Percentiles rank a stretch among this genome's conserved stretches.
phyloP scores from a whole-genome alignment of 495 filamentous ascomycete species.

The Penicillium longicatenatum region DNA sequence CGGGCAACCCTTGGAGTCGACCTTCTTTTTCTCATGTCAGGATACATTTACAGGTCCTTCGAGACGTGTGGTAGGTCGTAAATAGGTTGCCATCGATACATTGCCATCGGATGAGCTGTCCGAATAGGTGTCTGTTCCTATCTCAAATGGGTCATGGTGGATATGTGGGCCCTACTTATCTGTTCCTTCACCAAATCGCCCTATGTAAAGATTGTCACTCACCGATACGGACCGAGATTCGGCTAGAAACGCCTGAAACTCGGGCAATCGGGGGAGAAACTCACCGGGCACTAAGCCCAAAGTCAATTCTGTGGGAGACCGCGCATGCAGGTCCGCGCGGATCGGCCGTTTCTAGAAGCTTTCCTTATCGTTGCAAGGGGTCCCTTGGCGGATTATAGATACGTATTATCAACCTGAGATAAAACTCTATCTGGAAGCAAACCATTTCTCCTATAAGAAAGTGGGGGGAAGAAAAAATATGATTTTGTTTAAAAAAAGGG shows the following conservation, averaged over 20 bases:
- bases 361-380: not conserved
- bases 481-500: no score
- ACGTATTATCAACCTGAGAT: no score
- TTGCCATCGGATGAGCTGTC: not conserved
- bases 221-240: not conserved
- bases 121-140: constrained; percentile 1
- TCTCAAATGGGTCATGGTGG: constrained; percentile 21
- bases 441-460: no score
- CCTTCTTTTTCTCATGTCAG: constrained; percentile 3
- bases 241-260: not conserved
- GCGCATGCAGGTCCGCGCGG: constrained; percentile 10
- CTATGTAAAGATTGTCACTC: constrained; percentile 17
- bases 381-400: no score
- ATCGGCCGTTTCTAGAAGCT: constrained; percentile 13
- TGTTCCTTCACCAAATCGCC: constrained; percentile 20
- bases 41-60: no score
- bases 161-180: constrained; percentile 16
- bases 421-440: no score
- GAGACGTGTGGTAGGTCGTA: no score
- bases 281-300: constrained; percentile 14
- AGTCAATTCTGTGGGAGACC: not conserved
- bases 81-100: not conserved
- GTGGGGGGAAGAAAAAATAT: no score
- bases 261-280: not conserved
- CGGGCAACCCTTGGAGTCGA: constrained; percentile 13